A percentile compares a stretch with the other conserved stretches of the same genome.
These are phyloP conservation scores for Gryganskiella cystojenkinii DNA, from an alignment of 192 early-diverging fungal genomes.

Conservation along the genomic window DNA sequence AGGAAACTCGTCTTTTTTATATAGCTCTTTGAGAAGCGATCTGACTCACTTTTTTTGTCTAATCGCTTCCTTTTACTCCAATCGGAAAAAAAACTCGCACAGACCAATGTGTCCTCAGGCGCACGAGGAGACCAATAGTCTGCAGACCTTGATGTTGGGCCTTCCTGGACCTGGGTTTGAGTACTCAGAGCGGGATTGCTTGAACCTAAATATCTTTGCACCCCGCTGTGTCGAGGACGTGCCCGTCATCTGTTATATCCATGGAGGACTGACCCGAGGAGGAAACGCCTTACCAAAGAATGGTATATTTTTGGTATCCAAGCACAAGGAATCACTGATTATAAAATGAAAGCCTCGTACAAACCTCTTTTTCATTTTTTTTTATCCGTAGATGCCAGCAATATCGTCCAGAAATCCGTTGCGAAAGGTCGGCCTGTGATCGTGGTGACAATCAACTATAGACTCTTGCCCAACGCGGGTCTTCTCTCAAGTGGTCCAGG, in stretches of 20 bases:
- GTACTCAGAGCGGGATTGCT: conserved; percentile 42
- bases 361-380: background rate
- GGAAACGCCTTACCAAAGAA: conserved; percentile 44
- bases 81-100: background rate
- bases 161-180: conserved; percentile 43
- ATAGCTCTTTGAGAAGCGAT: too few species aligned
- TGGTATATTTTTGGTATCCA: conserved; percentile 12
- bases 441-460: conserved; percentile 63
- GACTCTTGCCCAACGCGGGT: conserved; percentile 31
- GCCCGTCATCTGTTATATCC: conserved; percentile 50
- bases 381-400: conserved; percentile 33
- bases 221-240: conserved; percentile 23
- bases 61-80: background rate
- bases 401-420: conserved; percentile 47
- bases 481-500: background rate
- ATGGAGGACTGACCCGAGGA: conserved; percentile 34
- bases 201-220: conserved; percentile 44
- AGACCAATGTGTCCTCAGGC: conserved; percentile 51
- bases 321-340: background rate
- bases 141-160: conserved; percentile 32
- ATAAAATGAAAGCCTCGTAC: background rate
- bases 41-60: background rate
- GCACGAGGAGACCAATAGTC: conserved; percentile 22
- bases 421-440: conserved; percentile 44
- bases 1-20: too few species aligned